These are phyloP conservation scores for Solanum medicagineum DNA, from an alignment of 257 asterid genomes.

Conservation along the genomic window DNA sequence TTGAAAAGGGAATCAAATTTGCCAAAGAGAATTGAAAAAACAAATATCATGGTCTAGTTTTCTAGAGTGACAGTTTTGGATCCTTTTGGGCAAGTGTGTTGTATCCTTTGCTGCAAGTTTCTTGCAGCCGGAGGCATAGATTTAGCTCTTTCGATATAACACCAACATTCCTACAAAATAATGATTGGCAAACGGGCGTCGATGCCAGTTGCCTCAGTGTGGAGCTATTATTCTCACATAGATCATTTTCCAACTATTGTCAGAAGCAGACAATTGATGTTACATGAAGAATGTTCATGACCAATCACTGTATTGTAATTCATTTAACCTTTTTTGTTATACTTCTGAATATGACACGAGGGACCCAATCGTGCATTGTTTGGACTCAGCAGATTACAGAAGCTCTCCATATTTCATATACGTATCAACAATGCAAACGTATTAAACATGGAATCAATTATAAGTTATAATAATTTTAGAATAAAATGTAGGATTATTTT, in stretches of 20 bases:
- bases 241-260: not conserved
- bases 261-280: not conserved
- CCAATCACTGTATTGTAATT: not conserved
- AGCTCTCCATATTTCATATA: not conserved
- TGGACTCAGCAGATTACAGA: not conserved
- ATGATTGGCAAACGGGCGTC: not conserved
- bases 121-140: not conserved
- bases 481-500: too few species aligned
- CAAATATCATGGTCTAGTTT: not conserved
- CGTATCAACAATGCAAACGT: not conserved
- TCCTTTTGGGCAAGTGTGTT: not conserved
- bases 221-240: not conserved
- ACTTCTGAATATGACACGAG: not conserved
- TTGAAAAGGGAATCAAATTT: conserved; percentile 64
- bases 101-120: not conserved
- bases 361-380: not conserved
- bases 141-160: not conserved
- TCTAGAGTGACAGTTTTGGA: conserved; percentile 16
- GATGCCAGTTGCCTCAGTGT: not conserved
- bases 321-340: not conserved
- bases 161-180: not conserved
- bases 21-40: conserved; percentile 24
- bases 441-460: not conserved
- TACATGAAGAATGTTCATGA: not conserved
- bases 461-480: too few species aligned